These are phyloP conservation scores for Lipomyces oligophaga DNA, from an alignment of 805 yeast genomes.

Conservation along the genomic window DNA sequence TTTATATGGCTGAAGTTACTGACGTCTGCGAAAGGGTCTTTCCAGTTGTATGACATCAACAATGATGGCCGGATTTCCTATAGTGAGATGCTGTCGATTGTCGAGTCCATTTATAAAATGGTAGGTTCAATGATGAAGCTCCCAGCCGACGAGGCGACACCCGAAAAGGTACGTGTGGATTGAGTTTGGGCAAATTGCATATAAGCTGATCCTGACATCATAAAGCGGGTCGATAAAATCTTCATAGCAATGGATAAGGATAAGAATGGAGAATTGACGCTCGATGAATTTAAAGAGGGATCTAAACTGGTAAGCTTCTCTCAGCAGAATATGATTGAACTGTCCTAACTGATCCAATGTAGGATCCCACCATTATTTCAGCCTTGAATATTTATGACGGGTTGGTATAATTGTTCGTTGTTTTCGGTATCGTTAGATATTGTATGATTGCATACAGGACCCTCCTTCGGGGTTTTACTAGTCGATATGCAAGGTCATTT, in stretches of 20 bases:
- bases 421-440: not conserved
- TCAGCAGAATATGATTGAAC: not conserved
- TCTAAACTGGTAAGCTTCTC: conserved; percentile 51
- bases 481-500: no score
- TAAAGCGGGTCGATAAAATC: conserved; percentile 66
- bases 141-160: conserved; percentile 86
- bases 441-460: no score
- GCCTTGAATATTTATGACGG: conserved; percentile 30
- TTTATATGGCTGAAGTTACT: not conserved
- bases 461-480: no score
- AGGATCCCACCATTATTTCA: conserved; percentile 31
- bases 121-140: conserved; percentile 89
- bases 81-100: conserved; percentile 74
- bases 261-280: conserved; percentile 61
- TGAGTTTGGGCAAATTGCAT: not conserved
- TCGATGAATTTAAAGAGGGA: conserved; percentile 80
- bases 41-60: conserved; percentile 79
- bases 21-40: conserved; percentile 59
- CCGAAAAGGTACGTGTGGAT: conserved; percentile 50
- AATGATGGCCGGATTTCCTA: conserved; percentile 71
- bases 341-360: not conserved
- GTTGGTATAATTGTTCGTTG: conserved; percentile 8
- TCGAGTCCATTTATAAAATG: conserved; percentile 86
- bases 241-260: conserved; percentile 71
- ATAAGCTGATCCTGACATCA: not conserved